These are phyloP conservation scores for Phellopilus nigrolimitatus DNA, from an alignment of 1,284 basidiomycete genomes.

Conservation along the genomic window DNA sequence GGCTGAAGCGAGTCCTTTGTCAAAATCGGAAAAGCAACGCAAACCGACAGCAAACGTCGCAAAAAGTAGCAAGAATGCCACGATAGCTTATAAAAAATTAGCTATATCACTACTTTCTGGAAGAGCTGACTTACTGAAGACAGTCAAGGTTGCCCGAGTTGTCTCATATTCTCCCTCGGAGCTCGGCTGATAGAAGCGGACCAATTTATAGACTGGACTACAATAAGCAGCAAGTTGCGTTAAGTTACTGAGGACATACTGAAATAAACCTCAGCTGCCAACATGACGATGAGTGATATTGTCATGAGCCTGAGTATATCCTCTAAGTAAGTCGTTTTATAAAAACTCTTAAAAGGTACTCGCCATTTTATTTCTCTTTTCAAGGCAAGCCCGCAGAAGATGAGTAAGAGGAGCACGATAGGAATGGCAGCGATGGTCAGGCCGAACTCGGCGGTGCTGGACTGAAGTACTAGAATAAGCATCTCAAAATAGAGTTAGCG, in stretches of 20 bases:
- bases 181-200: constrained; percentile 65
- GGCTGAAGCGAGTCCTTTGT: constrained; percentile 62
- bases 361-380: constrained; percentile 76
- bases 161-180: constrained; percentile 53
- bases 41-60: constrained; percentile 68
- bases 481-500: constrained; percentile 38
- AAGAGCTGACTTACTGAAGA: constrained; percentile 63
- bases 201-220: constrained; percentile 67
- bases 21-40: constrained; percentile 75
- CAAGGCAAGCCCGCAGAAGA: constrained; percentile 62
- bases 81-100: constrained; percentile 45
- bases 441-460: constrained; percentile 67
- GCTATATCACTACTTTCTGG: neutral
- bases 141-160: constrained; percentile 70
- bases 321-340: neutral
- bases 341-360: constrained; percentile 21
- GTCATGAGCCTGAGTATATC: constrained; percentile 60
- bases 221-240: constrained; percentile 3
- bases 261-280: constrained; percentile 66
- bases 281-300: constrained; percentile 63
- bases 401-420: constrained; percentile 66
- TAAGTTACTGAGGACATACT: constrained; percentile 29
- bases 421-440: constrained; percentile 79
- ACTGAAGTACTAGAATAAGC: constrained; percentile 65
- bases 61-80: constrained; percentile 68